Evolutionary conservation across 2,329 filamentous ascomycete species (phyloP), one percentile per base, ranked within the genome.

Genomic region (Exophiala calicioides): DNA sequence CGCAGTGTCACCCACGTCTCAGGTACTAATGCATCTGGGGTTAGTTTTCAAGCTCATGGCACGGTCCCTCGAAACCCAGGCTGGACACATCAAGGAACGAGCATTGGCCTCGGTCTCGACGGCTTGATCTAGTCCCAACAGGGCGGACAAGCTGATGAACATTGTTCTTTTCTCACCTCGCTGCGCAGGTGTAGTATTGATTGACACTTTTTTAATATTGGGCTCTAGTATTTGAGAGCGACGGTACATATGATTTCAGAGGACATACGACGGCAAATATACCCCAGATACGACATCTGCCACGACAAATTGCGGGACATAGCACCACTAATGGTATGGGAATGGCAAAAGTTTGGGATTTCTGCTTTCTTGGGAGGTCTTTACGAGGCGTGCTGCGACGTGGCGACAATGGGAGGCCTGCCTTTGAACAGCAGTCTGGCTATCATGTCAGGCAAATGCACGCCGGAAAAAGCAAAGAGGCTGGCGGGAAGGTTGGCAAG

Each of bases 41-140:
- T 15, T 56, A 84, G 82, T 85, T 33, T 84, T 81, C n/a, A 82
- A 82, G 64, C 74, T 85, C 38, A 85, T 85, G 79, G 79, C 80
- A 39, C 78, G 78, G 51, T 82, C 81, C 20, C 71, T 85, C 31
- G 80, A 85, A 61, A 75, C 77, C 24, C 82, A 85, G 65, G 81
- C 82, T 26, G 71, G 74, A 50, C 77, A 82, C 56, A 79, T 85
- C 69, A 80, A 78, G 58, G 77, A 79, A 51, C 76, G 82, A 55
- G 78, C 80, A 18, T 75, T 78, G 58, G 66, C 68, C 18, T 78
- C 75, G 5, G 53, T 59, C 36, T 31, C 24, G 15, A 34, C 24
- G 13, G 33, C 26, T 43, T n/a, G 15, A 23, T 26, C 33, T 44
- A 23, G n/a, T n/a, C n/a, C n/a, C n/a, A n/a, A n/a, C n/a, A n/a